These are phyloP conservation scores for Casuarina cunninghamiana DNA, from an alignment of 306 rosid genomes.

Conservation along the genomic window DNA sequence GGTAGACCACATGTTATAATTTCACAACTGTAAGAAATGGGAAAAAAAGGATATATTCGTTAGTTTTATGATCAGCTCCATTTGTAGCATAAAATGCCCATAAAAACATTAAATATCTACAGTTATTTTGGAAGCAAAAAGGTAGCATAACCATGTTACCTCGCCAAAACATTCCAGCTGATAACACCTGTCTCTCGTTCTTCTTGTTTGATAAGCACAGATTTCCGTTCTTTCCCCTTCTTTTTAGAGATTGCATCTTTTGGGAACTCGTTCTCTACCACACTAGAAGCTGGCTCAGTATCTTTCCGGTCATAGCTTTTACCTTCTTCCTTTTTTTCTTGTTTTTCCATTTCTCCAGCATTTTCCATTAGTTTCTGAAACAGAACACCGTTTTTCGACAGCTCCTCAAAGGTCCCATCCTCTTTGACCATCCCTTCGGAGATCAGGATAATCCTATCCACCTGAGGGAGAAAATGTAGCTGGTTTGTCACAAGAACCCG, in stretches of 20 bases:
- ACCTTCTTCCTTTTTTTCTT: constrained; percentile 30
- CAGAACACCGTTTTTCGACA: constrained; percentile 54
- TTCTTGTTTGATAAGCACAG: constrained; percentile 75
- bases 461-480: constrained; percentile 89
- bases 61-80: background rate
- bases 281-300: constrained; percentile 29
- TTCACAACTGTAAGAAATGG: background rate
- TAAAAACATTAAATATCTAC: background rate
- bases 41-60: background rate
- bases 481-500: constrained; percentile 92
- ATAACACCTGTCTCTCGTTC: constrained; percentile 85
- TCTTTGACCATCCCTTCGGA: constrained; percentile 67
- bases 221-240: constrained; percentile 56
- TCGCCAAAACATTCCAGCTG: constrained; percentile 71
- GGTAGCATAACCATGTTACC: constrained; percentile 45
- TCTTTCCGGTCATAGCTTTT: constrained; percentile 29
- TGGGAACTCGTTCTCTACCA: constrained; percentile 36
- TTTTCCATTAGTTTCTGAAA: constrained; percentile 92
- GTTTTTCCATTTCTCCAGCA: constrained; percentile 84
- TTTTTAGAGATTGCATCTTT: constrained; percentile 40
- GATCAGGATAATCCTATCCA: constrained; percentile 71
- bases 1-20: background rate
- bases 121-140: background rate
- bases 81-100: background rate
- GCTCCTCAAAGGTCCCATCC: constrained; percentile 85